phyloP scores from a whole-genome alignment of 139 green algal species.

The Diplosphaera chodatii region DNA sequence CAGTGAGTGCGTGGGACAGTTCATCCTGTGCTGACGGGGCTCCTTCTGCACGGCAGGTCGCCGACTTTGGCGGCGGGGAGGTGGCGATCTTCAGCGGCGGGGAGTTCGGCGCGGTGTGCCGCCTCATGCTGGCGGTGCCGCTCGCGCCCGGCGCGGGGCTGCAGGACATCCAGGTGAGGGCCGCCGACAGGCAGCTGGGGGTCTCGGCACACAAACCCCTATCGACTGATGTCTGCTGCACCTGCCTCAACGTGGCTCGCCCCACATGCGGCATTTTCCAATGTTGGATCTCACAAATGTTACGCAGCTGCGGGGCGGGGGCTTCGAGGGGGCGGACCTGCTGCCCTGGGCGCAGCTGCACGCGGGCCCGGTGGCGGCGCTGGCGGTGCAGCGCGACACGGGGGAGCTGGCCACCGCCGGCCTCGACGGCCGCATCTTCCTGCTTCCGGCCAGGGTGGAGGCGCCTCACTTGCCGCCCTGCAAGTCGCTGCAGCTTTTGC shows the following conservation, averaged over 20 bases:
- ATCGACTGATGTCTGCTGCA: too few relatives aligned
- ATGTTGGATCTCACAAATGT: too few relatives aligned
- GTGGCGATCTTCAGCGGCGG: neutral
- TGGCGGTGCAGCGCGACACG: slow-evolving; percentile 6
- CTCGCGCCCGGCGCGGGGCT: neutral
- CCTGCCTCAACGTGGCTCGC: too few relatives aligned
- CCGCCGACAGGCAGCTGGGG: too few relatives aligned
- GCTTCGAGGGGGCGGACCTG: neutral
- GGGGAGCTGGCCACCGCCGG: neutral
- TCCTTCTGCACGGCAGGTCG: too few relatives aligned
- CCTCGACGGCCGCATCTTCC: neutral
- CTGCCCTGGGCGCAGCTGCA: slow-evolving; percentile 6
- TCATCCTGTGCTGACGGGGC: neutral
- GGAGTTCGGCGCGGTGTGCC: neutral
- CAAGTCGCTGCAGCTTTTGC: too few relatives aligned
- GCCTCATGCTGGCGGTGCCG: neutral
- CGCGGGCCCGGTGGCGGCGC: slow-evolving; percentile 3
- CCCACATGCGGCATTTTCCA: too few relatives aligned
- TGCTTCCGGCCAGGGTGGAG: neutral
- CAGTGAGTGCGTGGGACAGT: too few relatives aligned
- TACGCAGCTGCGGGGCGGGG: slow-evolving; percentile 2
- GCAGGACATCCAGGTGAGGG: neutral
- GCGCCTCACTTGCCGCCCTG: too few relatives aligned
- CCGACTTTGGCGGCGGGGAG: neutral
- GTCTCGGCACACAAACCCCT: too few relatives aligned